Evolutionary conservation across 163 green algal genomes (phyloP), one percentile per base, ranked within the genome.

Genomic region (Trebouxiophyceae sp.): DNA sequence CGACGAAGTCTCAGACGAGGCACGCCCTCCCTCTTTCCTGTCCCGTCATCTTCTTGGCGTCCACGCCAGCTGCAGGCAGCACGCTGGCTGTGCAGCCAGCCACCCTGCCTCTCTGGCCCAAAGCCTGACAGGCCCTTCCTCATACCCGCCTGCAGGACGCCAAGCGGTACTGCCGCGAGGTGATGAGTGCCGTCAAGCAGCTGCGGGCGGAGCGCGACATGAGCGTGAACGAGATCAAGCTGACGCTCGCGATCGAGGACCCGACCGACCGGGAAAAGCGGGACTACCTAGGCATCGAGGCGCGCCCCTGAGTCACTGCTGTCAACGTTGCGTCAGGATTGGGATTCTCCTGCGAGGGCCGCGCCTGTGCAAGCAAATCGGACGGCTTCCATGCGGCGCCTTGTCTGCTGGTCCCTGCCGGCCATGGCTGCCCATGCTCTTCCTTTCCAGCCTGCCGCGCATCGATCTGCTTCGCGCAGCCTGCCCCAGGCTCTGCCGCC

Each of bases 241-340:
- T 91, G 34, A 87, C 89, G 24, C 70, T 95, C 33, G 77, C 73
- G 8, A 95, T 96, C 56, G 89, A 96, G 72, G 86, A 93, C 66
- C 86, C 88, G 0, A 74, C 78, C 2, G 59, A 68, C 44, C 62
- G 78, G 33, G 79, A 88, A 34, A 60, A 77, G 65, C 45, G 69
- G 28, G 70, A 80, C 33, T 70, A 75, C 12, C 71, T 86, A 60
- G 84, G 80, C 59, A 87, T 92, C 54, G 84, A 92, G 80, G 83
- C 86, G 47, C 57, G 63, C 27, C 22, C 29, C n/a, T n/a, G n/a
- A n/a, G n/a, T n/a, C n/a, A n/a, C n/a, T n/a, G n/a, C n/a, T n/a
- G n/a, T n/a, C n/a, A n/a, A n/a, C n/a, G n/a, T n/a, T n/a, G n/a
- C n/a, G n/a, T n/a, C n/a, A n/a, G n/a, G n/a, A n/a, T n/a, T n/a